Evolutionary conservation across 106 monocot genomes (phyloP).

Genomic region (Acorus gramineus): DNA sequence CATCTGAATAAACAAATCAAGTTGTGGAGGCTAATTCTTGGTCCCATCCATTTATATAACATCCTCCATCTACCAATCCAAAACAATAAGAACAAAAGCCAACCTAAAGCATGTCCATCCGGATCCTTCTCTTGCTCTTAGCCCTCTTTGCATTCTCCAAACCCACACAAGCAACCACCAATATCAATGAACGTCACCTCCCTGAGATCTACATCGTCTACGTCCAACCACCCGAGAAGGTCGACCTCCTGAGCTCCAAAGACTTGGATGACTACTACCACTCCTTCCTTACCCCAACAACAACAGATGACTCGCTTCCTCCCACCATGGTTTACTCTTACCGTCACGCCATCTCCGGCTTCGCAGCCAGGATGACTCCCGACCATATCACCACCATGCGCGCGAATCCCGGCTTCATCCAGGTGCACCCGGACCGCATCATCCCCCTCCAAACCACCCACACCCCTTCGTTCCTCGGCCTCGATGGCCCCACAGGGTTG

Average conservation of each 20-base stretch:
- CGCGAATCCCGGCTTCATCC: not conserved
- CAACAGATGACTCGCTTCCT: not conserved
- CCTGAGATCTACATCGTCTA: not conserved
- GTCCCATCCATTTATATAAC: too few species aligned
- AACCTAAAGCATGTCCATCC: too few species aligned
- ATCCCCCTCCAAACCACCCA: conserved; percentile 1
- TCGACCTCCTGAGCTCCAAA: not conserved
- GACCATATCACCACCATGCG: not conserved
- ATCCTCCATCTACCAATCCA: too few species aligned
- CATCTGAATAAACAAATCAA: too few species aligned
- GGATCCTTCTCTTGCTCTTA: too few species aligned
- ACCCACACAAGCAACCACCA: too few species aligned
- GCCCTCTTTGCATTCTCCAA: too few species aligned
- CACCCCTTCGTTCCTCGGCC: conserved; percentile 5
- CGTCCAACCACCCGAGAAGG: not conserved
- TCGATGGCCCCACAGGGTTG: not conserved
- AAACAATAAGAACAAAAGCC: too few species aligned
- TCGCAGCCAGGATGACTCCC: conserved; percentile 2
- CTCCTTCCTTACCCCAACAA: conserved; percentile 1
- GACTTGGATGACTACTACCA: conserved; percentile 2
- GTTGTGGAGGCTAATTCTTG: too few species aligned
- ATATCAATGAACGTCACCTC: too few species aligned
- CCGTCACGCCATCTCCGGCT: not conserved
- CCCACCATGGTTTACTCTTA: conserved; percentile 1
- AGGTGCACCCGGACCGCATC: not conserved